A percentile compares a stretch with the other conserved stretches of the same genome.
phyloP scores from a whole-genome alignment of 768 basidiomycete species.

The Podaxis carcinomalis region DNA sequence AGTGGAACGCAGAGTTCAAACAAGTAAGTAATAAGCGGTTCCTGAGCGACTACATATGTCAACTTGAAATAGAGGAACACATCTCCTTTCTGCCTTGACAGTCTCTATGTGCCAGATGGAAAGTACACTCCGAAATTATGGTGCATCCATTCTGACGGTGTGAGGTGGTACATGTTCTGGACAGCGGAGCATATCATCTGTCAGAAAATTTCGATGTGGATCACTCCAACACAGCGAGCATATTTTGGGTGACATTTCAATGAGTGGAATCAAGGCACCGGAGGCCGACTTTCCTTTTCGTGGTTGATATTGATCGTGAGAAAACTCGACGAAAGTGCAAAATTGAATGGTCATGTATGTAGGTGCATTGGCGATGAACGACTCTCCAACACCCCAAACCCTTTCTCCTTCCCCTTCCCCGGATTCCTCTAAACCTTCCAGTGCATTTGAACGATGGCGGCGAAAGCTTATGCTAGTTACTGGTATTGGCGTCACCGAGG shows the following conservation, averaged over 20 bases:
- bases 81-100: neutral
- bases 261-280: constrained; percentile 1
- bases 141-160: neutral
- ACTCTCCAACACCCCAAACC: constrained; percentile 17
- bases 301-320: constrained; percentile 1
- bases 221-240: neutral
- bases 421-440: constrained; percentile 18
- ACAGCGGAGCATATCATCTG: neutral
- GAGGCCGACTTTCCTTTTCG: neutral
- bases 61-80: neutral
- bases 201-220: neutral
- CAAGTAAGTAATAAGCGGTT: neutral
- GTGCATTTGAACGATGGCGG: constrained; percentile 47
- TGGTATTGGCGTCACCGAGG: constrained; percentile 43
- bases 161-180: neutral
- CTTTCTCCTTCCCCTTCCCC: constrained; percentile 17
- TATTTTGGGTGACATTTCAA: neutral
- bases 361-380: constrained; percentile 20
- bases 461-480: constrained; percentile 42
- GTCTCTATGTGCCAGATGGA: neutral
- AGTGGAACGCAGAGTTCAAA: neutral
- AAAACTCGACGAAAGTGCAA: constrained; percentile 8
- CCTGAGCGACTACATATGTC: neutral
- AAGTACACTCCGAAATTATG: neutral
- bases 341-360: neutral